Evolutionary conservation across 176 grass and related monocot species (phyloP).

Genomic region (Pontederia crassipes): DNA sequence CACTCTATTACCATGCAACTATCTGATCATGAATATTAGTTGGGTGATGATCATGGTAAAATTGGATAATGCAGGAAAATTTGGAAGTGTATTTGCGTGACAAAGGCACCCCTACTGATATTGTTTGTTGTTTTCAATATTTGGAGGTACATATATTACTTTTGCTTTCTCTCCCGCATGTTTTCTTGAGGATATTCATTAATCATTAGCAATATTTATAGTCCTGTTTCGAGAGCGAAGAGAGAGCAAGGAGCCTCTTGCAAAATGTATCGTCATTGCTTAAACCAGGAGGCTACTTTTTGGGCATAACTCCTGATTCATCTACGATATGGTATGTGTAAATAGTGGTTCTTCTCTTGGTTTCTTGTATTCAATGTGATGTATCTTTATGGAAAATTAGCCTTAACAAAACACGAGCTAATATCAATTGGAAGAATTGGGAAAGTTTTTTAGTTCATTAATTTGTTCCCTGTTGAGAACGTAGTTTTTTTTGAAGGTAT

Average conservation of each 20-base stretch:
- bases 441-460: too few relatives aligned
- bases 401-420: too few relatives aligned
- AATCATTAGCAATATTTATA: constrained; percentile 10
- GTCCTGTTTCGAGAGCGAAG: constrained; percentile 77
- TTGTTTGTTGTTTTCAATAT: constrained; percentile 76
- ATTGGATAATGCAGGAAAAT: constrained; percentile 38
- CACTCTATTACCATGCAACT: not conserved
- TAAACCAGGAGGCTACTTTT: constrained; percentile 79
- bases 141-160: constrained; percentile 39
- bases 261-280: constrained; percentile 65
- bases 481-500: too few relatives aligned
- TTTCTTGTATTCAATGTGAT: not conserved
- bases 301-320: constrained; percentile 73
- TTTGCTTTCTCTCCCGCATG: not conserved
- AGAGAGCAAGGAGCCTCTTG: constrained; percentile 60
- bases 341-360: constrained; percentile 6
- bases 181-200: constrained; percentile 2
- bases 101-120: constrained; percentile 54
- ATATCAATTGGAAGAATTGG: too few relatives aligned
- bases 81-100: constrained; percentile 49
- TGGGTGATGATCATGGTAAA: not conserved
- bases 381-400: too few relatives aligned
- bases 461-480: too few relatives aligned
- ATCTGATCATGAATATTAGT: not conserved
- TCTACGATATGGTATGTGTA: constrained; percentile 73